phyloP scores from a whole-genome alignment of 208 protist genomes.

The Wallacemonas sp. region DNA sequence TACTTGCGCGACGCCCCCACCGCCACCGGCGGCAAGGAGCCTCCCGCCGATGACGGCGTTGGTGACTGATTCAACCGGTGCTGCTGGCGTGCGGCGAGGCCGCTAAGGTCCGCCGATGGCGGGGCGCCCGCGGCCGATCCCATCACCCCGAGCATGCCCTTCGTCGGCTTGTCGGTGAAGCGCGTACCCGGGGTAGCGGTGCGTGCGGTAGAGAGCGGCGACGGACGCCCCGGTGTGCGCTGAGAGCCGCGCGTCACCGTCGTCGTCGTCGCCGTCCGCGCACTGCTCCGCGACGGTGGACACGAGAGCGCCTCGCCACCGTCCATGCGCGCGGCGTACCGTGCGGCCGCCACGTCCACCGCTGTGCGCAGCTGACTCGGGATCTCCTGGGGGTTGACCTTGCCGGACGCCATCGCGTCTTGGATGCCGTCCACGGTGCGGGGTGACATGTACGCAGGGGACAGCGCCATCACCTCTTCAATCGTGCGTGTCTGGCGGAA shows the following conservation, averaged over 20 bases:
- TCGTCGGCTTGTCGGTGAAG: slow-evolving; percentile 10
- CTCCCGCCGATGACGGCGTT: neutral
- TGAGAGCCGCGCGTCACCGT: neutral
- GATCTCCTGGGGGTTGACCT: slow-evolving; percentile 61
- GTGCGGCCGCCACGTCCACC: slow-evolving; percentile 24
- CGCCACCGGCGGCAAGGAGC: neutral
- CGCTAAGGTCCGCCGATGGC: slow-evolving; percentile 1
- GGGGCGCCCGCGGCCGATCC: neutral
- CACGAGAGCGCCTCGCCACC: neutral
- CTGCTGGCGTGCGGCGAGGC: neutral
- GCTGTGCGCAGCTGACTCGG: slow-evolving; percentile 37
- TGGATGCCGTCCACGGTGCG: slow-evolving; percentile 25
- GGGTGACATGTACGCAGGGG: slow-evolving; percentile 28
- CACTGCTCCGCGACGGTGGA: neutral
- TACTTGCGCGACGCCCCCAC: neutral
- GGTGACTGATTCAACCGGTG: neutral
- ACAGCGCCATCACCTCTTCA: slow-evolving; percentile 69
- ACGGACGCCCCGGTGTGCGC: neutral
- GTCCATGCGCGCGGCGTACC: too few species aligned
- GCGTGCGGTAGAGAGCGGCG: slow-evolving; percentile 2
- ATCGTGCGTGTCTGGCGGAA: slow-evolving; percentile 45
- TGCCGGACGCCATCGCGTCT: slow-evolving; percentile 46
- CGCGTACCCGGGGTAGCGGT: slow-evolving; percentile 1
- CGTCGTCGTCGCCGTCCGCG: too few species aligned
- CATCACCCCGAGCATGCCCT: slow-evolving; percentile 11